Conservation (phyloP, 2,329 filamentous ascomycete species). For the Trichoderma afroharzianum region DNA sequence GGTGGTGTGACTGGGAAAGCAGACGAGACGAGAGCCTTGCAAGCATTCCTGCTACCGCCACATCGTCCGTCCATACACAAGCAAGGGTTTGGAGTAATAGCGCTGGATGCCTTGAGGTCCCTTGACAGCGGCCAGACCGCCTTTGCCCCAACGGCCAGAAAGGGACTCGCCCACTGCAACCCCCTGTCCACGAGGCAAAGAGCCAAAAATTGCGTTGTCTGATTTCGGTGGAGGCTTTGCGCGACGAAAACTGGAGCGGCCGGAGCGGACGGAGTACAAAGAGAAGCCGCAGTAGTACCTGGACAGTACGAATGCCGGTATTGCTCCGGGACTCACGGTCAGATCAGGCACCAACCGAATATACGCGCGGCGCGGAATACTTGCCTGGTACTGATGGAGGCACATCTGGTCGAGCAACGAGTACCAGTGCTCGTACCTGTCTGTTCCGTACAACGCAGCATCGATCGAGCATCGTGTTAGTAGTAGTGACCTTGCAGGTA, state of each 20-base stretch:
- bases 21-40: not conserved
- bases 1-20: conserved; percentile 4
- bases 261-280: not conserved
- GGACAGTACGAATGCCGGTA: not conserved
- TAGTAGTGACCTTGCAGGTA: not conserved
- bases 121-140: conserved; percentile 14
- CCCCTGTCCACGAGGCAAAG: not conserved
- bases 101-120: not conserved
- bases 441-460: not conserved
- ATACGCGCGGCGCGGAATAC: not conserved
- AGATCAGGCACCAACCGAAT: conserved; percentile 10
- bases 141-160: conserved; percentile 1
- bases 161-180: not conserved
- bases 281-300: not conserved
- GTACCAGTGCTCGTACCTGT: not conserved
- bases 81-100: not conserved
- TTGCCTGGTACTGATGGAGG: not conserved
- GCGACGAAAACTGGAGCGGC: not conserved
- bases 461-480: not conserved
- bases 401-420: not conserved
- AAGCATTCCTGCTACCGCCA: not conserved
- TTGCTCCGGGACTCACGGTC: not conserved
- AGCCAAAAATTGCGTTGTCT: not conserved
- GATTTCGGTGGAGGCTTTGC: not conserved
- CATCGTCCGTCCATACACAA: not conserved